Conservation (phyloP, 2,329 filamentous ascomycete genomes). For the Fusarium subglutinans region DNA sequence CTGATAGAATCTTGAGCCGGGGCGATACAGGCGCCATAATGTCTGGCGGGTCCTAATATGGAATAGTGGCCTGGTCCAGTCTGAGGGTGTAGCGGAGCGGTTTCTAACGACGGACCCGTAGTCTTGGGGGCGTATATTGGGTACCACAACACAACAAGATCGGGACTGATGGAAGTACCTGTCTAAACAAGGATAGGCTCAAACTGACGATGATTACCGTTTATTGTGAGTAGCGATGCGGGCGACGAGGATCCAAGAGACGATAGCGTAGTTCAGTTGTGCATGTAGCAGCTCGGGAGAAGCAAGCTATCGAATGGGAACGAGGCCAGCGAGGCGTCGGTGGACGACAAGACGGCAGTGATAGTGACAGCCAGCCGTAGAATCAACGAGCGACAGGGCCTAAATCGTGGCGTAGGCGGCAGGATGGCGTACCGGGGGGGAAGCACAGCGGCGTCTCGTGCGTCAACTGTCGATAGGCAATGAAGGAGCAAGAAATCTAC, state of each 20-base stretch:
- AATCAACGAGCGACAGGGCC: conserved; percentile 40
- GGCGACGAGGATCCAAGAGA: conserved; percentile 9
- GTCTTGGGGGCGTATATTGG: conserved; percentile 43
- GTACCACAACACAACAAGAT: conserved; percentile 42
- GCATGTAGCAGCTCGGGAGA: conserved; percentile 36
- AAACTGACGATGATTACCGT: conserved; percentile 30
- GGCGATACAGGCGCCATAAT: conserved; percentile 68
- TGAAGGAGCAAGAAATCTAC: conserved; percentile 34
- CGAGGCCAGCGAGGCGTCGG: conserved; percentile 31
- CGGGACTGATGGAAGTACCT: conserved; percentile 40
- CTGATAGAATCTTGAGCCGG: conserved; percentile 69
- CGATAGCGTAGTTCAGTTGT: conserved; percentile 32
- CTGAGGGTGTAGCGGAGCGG: conserved; percentile 46
- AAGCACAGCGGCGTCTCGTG: conserved; percentile 33
- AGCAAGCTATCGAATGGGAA: conserved; percentile 33
- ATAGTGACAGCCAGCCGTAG: conserved; percentile 33
- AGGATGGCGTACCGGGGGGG: conserved; percentile 40
- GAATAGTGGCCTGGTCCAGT: conserved; percentile 48
- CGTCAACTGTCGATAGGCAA: conserved; percentile 35
- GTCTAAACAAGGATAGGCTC: conserved; percentile 36
- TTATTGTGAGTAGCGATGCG: conserved; percentile 31
- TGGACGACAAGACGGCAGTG: conserved; percentile 21
- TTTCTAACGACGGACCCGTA: conserved; percentile 48
- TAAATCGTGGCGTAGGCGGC: conserved; percentile 39
- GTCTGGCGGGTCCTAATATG: conserved; percentile 47